A percentile compares a stretch with the other conserved stretches of the same genome.
Conservation (phyloP, 2,329 filamentous ascomycete genomes). For the Bertia moriformis region DNA sequence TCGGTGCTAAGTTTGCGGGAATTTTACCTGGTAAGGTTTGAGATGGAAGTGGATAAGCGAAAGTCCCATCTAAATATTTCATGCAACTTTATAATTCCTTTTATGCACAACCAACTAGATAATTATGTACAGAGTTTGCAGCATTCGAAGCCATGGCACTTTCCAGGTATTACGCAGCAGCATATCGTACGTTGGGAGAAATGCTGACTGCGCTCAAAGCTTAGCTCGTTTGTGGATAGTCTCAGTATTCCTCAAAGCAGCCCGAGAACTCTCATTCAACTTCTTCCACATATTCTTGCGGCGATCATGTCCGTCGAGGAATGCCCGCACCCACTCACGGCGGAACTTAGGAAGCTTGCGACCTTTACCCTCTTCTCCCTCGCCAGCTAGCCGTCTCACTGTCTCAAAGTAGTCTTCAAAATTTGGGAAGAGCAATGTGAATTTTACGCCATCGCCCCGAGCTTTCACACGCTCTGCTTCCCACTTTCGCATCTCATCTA, state of each 20-base stretch:
- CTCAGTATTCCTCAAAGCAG: too few species aligned
- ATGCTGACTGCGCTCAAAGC: too few species aligned
- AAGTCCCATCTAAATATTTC: too few species aligned
- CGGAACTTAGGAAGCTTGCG: slow-evolving; percentile 27
- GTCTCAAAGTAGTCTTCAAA: slow-evolving; percentile 53
- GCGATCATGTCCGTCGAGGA: slow-evolving; percentile 36
- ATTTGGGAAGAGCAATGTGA: slow-evolving; percentile 41
- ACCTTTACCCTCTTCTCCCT: slow-evolving; percentile 24
- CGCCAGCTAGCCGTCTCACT: slow-evolving; percentile 31
- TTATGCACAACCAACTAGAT: too few species aligned
- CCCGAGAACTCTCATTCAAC: too few species aligned
- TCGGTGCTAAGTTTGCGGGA: background rate
- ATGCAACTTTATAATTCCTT: too few species aligned
- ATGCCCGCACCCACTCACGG: slow-evolving; percentile 29
- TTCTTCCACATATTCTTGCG: slow-evolving; percentile 43
- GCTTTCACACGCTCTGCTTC: slow-evolving; percentile 35
- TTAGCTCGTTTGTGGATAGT: too few species aligned
- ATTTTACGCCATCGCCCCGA: slow-evolving; percentile 40
- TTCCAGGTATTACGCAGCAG: too few species aligned
- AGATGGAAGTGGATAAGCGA: too few species aligned
- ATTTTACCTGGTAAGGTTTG: background rate
- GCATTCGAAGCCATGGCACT: too few species aligned
- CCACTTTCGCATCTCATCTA: slow-evolving; percentile 35
- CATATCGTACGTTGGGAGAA: too few species aligned
- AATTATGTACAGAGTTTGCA: too few species aligned